These are phyloP conservation scores for Acrodontium crateriforme DNA, from an alignment of 2,329 filamentous ascomycete species.

Conservation along the genomic window DNA sequence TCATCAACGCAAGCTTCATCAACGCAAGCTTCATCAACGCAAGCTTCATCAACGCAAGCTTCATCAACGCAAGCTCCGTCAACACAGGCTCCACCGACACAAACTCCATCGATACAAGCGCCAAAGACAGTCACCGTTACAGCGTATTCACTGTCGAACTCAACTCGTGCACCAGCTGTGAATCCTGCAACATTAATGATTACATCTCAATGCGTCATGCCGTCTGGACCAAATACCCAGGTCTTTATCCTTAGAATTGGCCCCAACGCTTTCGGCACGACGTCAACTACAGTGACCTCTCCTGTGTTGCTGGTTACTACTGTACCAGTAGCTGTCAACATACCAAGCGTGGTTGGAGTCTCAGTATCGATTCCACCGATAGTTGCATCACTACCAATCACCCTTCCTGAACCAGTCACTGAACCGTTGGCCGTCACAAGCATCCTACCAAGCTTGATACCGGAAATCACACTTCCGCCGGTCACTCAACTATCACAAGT, in stretches of 20 bases:
- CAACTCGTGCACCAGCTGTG: background rate
- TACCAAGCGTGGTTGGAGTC: background rate
- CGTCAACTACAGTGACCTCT: background rate
- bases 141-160: background rate
- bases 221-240: no score
- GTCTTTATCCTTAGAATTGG: no score
- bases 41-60: background rate
- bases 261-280: no score
- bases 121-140: no score
- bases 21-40: background rate
- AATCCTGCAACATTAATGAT: background rate
- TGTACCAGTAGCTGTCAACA: background rate
- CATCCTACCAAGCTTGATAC: background rate
- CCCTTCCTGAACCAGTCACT: background rate
- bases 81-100: background rate
- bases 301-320: background rate
- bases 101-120: no score
- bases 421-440: background rate
- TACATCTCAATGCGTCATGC: no score
- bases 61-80: background rate
- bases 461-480: conserved; percentile 1
- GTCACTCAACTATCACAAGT: no score
- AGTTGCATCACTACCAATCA: background rate
- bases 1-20: background rate
- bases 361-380: background rate